Evolutionary conservation across 805 yeast species (phyloP).

Genomic region (Lachancea meyersii): DNA sequence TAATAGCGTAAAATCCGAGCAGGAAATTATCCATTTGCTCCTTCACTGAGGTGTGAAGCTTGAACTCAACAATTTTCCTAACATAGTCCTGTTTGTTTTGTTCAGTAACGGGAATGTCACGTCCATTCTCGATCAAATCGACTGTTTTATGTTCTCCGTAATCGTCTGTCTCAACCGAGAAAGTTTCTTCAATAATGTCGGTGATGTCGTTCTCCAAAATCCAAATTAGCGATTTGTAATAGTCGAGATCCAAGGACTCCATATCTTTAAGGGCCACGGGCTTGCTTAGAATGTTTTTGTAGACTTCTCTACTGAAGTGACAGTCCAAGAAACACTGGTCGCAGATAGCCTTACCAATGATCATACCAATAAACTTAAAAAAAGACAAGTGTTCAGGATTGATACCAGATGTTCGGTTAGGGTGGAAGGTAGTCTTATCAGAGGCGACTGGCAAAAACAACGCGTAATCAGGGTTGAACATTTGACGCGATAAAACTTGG

Average conservation of each 20-base stretch:
- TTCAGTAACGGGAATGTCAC: constrained; percentile 81
- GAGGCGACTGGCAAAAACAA: constrained; percentile 85
- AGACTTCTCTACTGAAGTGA: constrained; percentile 91
- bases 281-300: constrained; percentile 75
- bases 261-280: constrained; percentile 83
- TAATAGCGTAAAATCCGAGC: constrained; percentile 83
- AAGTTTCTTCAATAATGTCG: constrained; percentile 89
- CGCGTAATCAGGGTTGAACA: constrained; percentile 94
- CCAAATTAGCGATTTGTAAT: constrained; percentile 89
- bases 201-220: constrained; percentile 96
- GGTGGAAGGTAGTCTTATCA: constrained; percentile 91
- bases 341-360: constrained; percentile 89
- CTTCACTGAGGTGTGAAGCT: constrained; percentile 72
- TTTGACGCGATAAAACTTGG: constrained; percentile 86
- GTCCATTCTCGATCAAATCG: constrained; percentile 78
- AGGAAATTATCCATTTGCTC: constrained; percentile 84
- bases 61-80: constrained; percentile 74
- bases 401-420: constrained; percentile 85
- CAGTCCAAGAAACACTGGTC: constrained; percentile 86
- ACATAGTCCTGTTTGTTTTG: constrained; percentile 89
- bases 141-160: constrained; percentile 83
- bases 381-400: constrained; percentile 90
- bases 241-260: constrained; percentile 89
- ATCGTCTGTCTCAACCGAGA: constrained; percentile 88
- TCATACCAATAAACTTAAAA: constrained; percentile 88